phyloP scores from a whole-genome alignment of 352 stramenopile genomes.

The Blastocystis sp. region DNA sequence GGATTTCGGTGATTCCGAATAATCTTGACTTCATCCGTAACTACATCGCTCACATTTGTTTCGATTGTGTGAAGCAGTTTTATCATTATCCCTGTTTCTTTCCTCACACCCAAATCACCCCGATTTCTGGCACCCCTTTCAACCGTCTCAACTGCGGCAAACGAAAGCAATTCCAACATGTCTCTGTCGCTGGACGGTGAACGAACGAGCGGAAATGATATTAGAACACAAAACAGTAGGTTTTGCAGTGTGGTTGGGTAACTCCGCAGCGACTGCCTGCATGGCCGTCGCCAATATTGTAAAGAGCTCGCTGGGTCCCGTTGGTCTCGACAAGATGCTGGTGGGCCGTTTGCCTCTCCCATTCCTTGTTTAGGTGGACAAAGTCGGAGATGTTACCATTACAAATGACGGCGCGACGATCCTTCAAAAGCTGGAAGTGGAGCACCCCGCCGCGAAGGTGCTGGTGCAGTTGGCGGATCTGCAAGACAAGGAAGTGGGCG shows the following conservation, averaged over 20 bases:
- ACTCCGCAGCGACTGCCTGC: conserved; percentile 86
- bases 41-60: conserved; percentile 40
- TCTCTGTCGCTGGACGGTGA: conserved; percentile 63
- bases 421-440: conserved; percentile 95
- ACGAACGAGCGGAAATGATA: conserved; percentile 59
- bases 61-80: conserved; percentile 45
- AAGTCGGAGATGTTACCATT: conserved; percentile 98
- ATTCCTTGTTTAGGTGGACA: conserved; percentile 75
- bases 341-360: conserved; percentile 73
- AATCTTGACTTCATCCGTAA: conserved; percentile 25
- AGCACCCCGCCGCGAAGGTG: conserved; percentile 96
- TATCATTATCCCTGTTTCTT: conserved; percentile 28
- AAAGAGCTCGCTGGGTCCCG: conserved; percentile 94
- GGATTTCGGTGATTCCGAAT: conserved; percentile 33
- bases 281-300: conserved; percentile 99
- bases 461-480: conserved; percentile 83
- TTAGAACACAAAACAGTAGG: conserved; percentile 67
- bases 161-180: conserved; percentile 25
- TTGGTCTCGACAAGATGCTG: conserved; percentile 98
- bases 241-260: conserved; percentile 2
- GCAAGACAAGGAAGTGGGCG: conserved; percentile 97
- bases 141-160: not conserved
- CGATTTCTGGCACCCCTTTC: not conserved
- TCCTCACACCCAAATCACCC: not conserved
- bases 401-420: conserved; percentile 99